These are phyloP conservation scores for Globisporangium lucens DNA, from an alignment of 352 stramenopile species.

Conservation along the genomic window DNA sequence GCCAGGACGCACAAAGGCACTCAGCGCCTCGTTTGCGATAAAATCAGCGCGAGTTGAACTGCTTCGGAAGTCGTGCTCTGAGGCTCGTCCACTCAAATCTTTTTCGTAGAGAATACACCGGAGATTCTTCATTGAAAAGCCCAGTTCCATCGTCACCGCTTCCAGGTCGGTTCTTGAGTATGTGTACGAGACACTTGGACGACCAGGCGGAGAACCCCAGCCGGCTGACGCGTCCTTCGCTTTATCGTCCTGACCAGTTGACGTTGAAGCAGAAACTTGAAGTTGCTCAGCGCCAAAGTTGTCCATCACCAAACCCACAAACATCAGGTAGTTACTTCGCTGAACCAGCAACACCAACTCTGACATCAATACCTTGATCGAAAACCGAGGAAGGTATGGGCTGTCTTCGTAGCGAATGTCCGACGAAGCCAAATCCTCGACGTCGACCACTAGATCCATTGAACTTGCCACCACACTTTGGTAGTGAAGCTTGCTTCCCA, in stretches of 20 bases:
- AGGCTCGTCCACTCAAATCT: neutral
- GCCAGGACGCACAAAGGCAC: slow-evolving; percentile 5
- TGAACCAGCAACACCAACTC: slow-evolving; percentile 25
- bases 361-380: slow-evolving; percentile 34
- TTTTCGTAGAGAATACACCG: slow-evolving; percentile 44
- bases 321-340: slow-evolving; percentile 48
- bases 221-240: neutral
- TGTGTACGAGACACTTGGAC: slow-evolving; percentile 65
- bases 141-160: slow-evolving; percentile 55
- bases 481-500: neutral
- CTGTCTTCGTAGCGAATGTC: slow-evolving; percentile 33
- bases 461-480: slow-evolving; percentile 31
- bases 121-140: slow-evolving; percentile 59
- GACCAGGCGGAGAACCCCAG: slow-evolving; percentile 26
- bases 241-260: neutral
- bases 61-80: neutral
- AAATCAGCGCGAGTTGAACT: neutral
- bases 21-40: neutral
- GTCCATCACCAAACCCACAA: slow-evolving; percentile 58
- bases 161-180: slow-evolving; percentile 73
- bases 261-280: slow-evolving; percentile 14
- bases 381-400: slow-evolving; percentile 58
- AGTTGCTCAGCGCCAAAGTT: slow-evolving; percentile 77
- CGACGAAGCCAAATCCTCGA: slow-evolving; percentile 64
- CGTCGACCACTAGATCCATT: slow-evolving; percentile 54